These are phyloP conservation scores for Aspergillus ostianus DNA, from an alignment of 495 filamentous ascomycete genomes.

Conservation along the genomic window DNA sequence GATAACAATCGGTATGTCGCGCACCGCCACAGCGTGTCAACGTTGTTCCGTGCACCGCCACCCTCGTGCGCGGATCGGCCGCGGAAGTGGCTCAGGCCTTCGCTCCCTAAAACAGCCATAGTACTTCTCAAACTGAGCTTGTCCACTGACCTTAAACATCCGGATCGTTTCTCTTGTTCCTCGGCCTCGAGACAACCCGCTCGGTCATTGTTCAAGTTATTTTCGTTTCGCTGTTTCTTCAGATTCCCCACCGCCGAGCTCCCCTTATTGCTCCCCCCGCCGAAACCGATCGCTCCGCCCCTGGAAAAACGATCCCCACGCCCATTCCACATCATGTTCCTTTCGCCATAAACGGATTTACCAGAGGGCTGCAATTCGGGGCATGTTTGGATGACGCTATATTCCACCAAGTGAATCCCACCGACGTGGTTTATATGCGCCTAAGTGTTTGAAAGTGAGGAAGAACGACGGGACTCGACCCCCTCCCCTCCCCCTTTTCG, in stretches of 20 bases:
- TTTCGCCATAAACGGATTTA: constrained; percentile 12
- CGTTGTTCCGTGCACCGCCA: constrained; percentile 28
- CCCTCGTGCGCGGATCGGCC: constrained; percentile 28
- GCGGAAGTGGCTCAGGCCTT: constrained; percentile 32
- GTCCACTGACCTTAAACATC: not conserved
- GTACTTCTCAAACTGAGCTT: constrained; percentile 1
- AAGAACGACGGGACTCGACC: not conserved
- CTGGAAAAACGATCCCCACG: constrained; percentile 11
- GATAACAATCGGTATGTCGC: not conserved
- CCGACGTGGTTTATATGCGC: constrained; percentile 27
- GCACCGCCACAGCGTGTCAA: constrained; percentile 42
- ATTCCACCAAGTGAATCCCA: constrained; percentile 25
- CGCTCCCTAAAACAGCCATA: constrained; percentile 14
- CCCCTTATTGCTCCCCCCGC: not conserved
- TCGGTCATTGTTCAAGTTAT: not conserved
- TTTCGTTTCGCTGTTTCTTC: not conserved
- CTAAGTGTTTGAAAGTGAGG: not conserved
- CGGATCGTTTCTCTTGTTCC: not conserved
- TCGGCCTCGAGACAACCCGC: not conserved
- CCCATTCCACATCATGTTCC: constrained; percentile 18
- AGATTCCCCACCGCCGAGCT: not conserved
- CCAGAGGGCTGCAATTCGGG: constrained; percentile 11
- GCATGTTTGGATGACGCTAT: constrained; percentile 37
- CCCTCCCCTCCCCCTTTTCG: not conserved
- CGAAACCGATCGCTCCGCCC: constrained; percentile 4